These are phyloP conservation scores for Neurospora sp. DNA, from an alignment of 495 filamentous ascomycete species.

Conservation along the genomic window DNA sequence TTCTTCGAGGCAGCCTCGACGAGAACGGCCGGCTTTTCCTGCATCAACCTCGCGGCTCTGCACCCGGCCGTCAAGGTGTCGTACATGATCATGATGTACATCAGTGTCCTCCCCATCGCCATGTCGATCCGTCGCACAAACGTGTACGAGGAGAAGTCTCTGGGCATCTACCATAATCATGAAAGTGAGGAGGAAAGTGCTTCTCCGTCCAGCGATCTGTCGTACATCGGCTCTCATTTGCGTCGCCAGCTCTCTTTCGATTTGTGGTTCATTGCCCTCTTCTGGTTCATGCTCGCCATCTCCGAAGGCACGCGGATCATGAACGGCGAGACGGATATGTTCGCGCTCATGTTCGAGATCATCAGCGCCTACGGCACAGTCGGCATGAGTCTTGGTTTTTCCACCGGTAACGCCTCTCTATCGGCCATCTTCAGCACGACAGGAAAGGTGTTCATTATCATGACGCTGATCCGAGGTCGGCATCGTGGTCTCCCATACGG, in stretches of 20 bases:
- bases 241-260: constrained; percentile 88
- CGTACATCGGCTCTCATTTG: constrained; percentile 80
- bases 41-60: constrained; percentile 62
- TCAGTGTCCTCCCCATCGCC: constrained; percentile 90
- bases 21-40: constrained; percentile 77
- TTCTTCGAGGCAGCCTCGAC: constrained; percentile 83
- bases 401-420: constrained; percentile 64
- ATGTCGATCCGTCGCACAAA: constrained; percentile 90
- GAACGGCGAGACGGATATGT: constrained; percentile 48
- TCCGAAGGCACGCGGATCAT: constrained; percentile 56
- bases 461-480: constrained; percentile 85
- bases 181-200: constrained; percentile 28
- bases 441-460: constrained; percentile 85
- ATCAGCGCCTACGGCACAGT: constrained; percentile 93
- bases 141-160: constrained; percentile 90
- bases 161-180: constrained; percentile 59
- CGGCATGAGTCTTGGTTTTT: constrained; percentile 77
- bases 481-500: constrained; percentile 89
- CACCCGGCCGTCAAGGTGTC: constrained; percentile 92
- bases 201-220: constrained; percentile 39
- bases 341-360: constrained; percentile 79
- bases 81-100: constrained; percentile 99
- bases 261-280: constrained; percentile 87
- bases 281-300: constrained; percentile 79
- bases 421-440: constrained; percentile 66